Conservation (phyloP, 148 eudicot species). For the Limonium bicolor region DNA sequence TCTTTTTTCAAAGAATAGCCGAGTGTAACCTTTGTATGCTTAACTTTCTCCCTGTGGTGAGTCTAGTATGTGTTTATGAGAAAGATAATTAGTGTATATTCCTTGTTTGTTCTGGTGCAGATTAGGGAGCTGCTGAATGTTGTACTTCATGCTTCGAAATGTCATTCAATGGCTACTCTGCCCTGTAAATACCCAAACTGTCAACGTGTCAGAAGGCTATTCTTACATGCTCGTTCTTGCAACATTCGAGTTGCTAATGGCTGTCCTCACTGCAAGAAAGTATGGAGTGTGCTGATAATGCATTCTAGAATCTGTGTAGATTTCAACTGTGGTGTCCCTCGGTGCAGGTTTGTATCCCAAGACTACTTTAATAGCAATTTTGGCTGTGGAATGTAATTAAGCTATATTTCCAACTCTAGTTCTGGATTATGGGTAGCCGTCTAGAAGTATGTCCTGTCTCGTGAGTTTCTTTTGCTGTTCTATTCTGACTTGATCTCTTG, state of each 20-base stretch:
- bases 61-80: no score
- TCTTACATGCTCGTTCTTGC: constrained; percentile 32
- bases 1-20: no score
- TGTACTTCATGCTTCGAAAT: constrained; percentile 34
- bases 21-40: no score
- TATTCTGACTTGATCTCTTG: neutral
- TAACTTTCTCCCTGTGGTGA: no score
- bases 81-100: no score
- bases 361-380: no score
- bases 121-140: constrained; percentile 23
- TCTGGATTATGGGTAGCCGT: no score
- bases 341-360: constrained; percentile 47
- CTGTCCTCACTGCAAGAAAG: constrained; percentile 27
- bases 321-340: constrained; percentile 37
- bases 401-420: no score
- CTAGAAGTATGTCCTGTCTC: neutral
- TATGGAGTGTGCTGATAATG: constrained; percentile 26
- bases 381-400: no score
- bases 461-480: neutral
- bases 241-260: constrained; percentile 22
- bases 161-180: constrained; percentile 9
- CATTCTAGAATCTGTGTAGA: constrained; percentile 45
- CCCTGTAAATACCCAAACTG: constrained; percentile 41
- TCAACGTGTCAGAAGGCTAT: constrained; percentile 17
- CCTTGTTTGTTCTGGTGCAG: no score